Evolutionary conservation across 345 rosid genomes (phyloP).

Genomic region (Aquilaria yunnanensis): DNA sequence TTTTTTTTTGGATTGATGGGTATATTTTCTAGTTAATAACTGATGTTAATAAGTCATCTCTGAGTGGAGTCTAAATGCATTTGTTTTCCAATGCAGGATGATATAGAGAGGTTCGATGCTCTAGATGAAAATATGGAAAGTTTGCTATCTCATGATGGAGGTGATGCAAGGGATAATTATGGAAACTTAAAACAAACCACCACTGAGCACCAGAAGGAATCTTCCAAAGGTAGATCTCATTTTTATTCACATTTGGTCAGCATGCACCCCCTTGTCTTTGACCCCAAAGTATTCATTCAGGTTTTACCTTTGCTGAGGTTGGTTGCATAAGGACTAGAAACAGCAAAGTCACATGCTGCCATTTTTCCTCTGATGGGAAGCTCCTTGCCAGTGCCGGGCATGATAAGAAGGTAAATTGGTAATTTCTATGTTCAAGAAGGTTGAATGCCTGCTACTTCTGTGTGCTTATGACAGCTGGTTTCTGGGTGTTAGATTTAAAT

Average conservation of each 20-base stretch:
- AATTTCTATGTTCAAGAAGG: too few species aligned
- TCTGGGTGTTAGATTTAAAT: too few species aligned
- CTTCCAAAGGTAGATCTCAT: constrained; percentile 36
- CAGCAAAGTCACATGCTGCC: constrained; percentile 71
- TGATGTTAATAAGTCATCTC: too few species aligned
- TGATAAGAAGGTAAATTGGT: constrained; percentile 49
- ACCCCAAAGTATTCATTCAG: constrained; percentile 26
- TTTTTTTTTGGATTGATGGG: too few species aligned
- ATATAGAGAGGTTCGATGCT: constrained; percentile 47
- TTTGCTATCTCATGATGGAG: constrained; percentile 46
- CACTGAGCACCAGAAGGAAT: constrained; percentile 36
- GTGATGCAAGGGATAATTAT: constrained; percentile 38
- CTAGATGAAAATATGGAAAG: constrained; percentile 57
- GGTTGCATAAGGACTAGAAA: constrained; percentile 50
- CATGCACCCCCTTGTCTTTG: neutral
- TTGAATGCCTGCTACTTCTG: too few species aligned
- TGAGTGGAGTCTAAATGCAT: constrained; percentile 4
- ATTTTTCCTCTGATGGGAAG: constrained; percentile 78
- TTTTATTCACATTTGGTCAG: neutral
- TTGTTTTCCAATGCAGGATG: constrained; percentile 40
- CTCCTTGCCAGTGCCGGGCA: constrained; percentile 68
- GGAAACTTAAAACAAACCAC: constrained; percentile 40
- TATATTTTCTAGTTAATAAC: too few species aligned
- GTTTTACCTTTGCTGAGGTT: constrained; percentile 52
- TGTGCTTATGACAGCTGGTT: too few species aligned